These are phyloP conservation scores for Globisporangium yorkense DNA, from an alignment of 352 stramenopile genomes.

Conservation along the genomic window DNA sequence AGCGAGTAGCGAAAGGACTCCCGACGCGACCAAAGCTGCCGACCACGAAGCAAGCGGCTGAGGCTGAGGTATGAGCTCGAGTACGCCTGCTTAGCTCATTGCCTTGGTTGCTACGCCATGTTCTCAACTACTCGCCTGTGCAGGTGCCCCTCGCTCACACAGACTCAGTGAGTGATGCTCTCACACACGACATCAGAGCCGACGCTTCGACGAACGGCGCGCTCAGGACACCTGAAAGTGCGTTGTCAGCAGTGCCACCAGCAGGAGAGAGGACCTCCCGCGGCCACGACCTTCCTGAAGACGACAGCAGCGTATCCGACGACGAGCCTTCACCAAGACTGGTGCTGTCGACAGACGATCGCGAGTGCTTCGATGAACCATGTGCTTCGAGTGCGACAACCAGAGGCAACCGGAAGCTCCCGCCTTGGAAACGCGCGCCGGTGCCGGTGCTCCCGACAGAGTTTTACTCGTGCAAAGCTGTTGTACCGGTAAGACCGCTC, in stretches of 20 bases:
- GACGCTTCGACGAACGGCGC: too few relatives aligned
- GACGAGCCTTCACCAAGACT: not conserved
- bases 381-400: not conserved
- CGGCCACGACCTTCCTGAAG: too few relatives aligned
- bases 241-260: not conserved
- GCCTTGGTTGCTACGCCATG: too few relatives aligned
- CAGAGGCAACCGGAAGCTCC: conserved; percentile 21
- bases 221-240: too few relatives aligned
- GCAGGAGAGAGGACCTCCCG: not conserved
- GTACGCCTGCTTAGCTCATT: not conserved
- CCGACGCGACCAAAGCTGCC: not conserved
- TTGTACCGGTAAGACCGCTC: conserved; percentile 28
- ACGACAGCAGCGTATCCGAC: not conserved
- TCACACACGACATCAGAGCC: too few relatives aligned
- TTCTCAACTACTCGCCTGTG: too few relatives aligned
- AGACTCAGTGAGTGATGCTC: too few relatives aligned
- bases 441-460: conserved; percentile 50
- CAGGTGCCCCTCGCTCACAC: too few relatives aligned
- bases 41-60: not conserved
- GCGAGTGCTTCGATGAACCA: not conserved
- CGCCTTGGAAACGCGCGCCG: conserved; percentile 48
- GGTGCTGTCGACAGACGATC: conserved; percentile 2
- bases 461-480: conserved; percentile 43
- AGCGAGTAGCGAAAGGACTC: conserved; percentile 54
- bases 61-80: not conserved